Evolutionary conservation across 257 asterid species (phyloP), one percentile per base, ranked within the genome.

Genomic region (Nyctanthes arbortristis): DNA sequence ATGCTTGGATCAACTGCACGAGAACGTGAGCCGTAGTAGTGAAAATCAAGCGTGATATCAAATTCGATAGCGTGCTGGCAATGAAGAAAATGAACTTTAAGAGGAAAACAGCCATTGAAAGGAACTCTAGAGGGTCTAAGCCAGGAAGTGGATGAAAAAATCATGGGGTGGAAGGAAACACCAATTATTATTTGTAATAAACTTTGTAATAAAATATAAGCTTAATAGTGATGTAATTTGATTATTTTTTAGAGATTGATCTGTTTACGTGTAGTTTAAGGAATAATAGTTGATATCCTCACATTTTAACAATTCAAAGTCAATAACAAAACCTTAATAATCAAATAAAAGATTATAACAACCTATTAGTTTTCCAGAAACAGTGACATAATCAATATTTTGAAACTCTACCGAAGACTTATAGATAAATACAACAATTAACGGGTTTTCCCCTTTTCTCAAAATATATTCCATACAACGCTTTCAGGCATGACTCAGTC

Each of bases 251-350:
- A 72, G 27, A 10, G 60, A 49, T 75, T 29, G 54, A 68, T 69
- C 22, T 55, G 55, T 39, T 37, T 31, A 32, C 73, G 55, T 56
- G 58, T 43, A 70, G 66, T 80, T 52, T 65, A 61, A 63, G 68
- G 55, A 24, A 34, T 59, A 35, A 68, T 63, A 59, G 85, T 65
- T 67, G 90, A 80, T 74, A 78, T 40, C 79, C 40, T 56, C 85
- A 84, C 84, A 80, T 79, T 67, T 61, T 72, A 79, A 70, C 85
- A 61, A 79, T 37, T 75, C 82, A 75, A 78, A 78, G 77, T 66
- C 88, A 9, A 49, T 67, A 65, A 70, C 81, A 25, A 64, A 66
- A 68, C 67, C 52, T 58, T 68, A 40, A n/a, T 65, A 40, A 62
- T 61, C 58, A 7, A 40, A 45, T 30, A 59, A 63, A 72, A 68